Evolutionary conservation across 1,284 basidiomycete genomes (phyloP), one percentile per base, ranked within the genome.

Genomic region (Lentinus polychrous): DNA sequence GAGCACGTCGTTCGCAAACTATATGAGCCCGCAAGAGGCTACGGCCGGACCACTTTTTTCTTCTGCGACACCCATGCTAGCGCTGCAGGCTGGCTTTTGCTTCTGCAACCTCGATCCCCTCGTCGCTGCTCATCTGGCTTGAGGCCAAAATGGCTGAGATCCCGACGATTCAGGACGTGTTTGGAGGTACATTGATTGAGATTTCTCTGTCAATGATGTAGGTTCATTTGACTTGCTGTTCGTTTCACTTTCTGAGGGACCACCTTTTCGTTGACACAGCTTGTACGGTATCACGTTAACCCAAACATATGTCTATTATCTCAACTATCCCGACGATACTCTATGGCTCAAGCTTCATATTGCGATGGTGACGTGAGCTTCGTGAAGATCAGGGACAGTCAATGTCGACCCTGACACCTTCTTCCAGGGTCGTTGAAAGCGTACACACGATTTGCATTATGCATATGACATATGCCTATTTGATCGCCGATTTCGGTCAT

Each of bases 381-480:
- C 20, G 17, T 22, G 27, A 27, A 27, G 27, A 27, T 27, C 27
- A 27, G 27, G 27, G 27, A 27, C 27, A 27, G 27, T 27, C 27
- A 27, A 27, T 27, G 27, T 27, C 27, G n/a, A 37, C 18, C n/a
- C 35, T 41, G 27, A 27, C 27, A 4, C 4, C 22, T 14, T 20
- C 8, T 39, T 27, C 6, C 32, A 48, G 46, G 18, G 27, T 34
- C 11, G 24, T 48, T 14, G 46, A 48, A 31, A 48, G 38, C 12
- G 7, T 34, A 5, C 37, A 48, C 34, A 48, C 20, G 8, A 23
- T 42, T 17, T 48, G 41, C 24, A 42, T 39, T 20, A 34, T 42
- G 8, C 46, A 48, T 42, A 48, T 48, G 46, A 12, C 17, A 10
- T 48, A 48, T 35, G 10, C 15, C 17, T 48, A 48, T 42, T 18